Evolutionary conservation across 306 rosid genomes (phyloP), one percentile per base, ranked within the genome.

Genomic region (Luffa aegyptiaca): DNA sequence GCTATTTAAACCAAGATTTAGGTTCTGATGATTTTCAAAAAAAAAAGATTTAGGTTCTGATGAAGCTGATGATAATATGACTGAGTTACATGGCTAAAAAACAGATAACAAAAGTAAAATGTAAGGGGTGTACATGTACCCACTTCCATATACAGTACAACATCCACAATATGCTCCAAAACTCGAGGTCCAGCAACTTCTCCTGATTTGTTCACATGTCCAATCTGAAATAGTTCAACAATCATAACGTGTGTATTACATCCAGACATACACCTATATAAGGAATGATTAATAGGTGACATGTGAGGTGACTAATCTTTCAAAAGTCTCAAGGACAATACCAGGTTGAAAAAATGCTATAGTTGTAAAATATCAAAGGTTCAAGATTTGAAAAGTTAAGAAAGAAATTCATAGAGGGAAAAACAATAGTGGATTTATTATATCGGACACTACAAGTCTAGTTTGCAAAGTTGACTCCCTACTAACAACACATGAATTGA

Each of bases 111-210:
- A 75, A 86, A 81, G 75, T 80, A 70, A 74, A 85, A 79, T 72
- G 85, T 35, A 79, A 83, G 80, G 78, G 49, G 18, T 66, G 74
- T 66, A 18, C 33, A 84, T 91, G 80, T 86, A 92, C 98, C 81
- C 79, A 95, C 98, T 91, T 95, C 98, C 96, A 95, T 53, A 78
- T 95, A 92, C 85, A 95, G 83, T 58, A 92, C 98, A 76, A 86
- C 97, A 82, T 95, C 97, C 53, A 95, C 98, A 1, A 95, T 95
- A 83, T 95, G 97, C 87, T 95, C 98, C 91, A 95, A 88, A 49
- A 89, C 83, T 76, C 92, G 97, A 78, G 98, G 98, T 84, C 98
- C 98, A 3, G 98, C 98, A 80, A 95, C 86, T 1, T 92, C 98
- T 80, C 98, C 98, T 59, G 95, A 86, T 84, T 95, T 92, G 61